Base-by-base conservation (phyloP, 179 eudicot species). In the Camellia oleifera region DNA sequence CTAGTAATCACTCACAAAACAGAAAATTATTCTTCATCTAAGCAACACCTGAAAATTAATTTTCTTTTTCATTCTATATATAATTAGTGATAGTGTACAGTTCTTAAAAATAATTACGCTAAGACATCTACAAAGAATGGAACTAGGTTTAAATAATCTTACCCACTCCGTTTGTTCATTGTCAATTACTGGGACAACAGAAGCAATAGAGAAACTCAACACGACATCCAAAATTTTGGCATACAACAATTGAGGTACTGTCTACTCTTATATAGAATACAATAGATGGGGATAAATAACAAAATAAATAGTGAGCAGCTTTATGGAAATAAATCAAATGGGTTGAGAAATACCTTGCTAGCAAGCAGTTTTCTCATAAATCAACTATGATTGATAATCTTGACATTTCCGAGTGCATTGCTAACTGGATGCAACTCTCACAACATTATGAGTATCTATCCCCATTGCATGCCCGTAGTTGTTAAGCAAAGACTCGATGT, bases 401-500 rank as follows among this genome's bases (percentile, higher is more conserved):
- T 53, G 46, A 65, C 5, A 56, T 57, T 56, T 77, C 26, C 9
- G 3, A 54, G 77, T 48, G 65, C 10, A 80, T 72, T 42, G 56
- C 79, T 77, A 86, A 73, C 85, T 76, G 74, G 86, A 89, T 18
- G 87, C 87, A 62, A 87, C 82, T 32, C 72, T 82, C 60, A 72
- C 42, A 52, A 64, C n/a, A 74, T 73, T 72, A 46, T 53, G 73
- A 45, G 67, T 60, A 23, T 91, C 92, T 5, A 75, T 53, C 68
- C 76, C 83, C 64, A 80, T 54, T 64, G 81, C 87, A 72, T 86
- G 77, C 72, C 78, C 44, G 81, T 87, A 83, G 88, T 91, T 85
- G 77, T 92, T 93, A 40, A 95, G 89, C 88, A 95, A 84, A 56
- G 98, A 86, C 76, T 93, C 93, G 5, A 93, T 81, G 80, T 95